Evolutionary conservation across 2,329 filamentous ascomycete species (phyloP), one percentile per base, ranked within the genome.

Genomic region (Fusarium euwallaceae): DNA sequence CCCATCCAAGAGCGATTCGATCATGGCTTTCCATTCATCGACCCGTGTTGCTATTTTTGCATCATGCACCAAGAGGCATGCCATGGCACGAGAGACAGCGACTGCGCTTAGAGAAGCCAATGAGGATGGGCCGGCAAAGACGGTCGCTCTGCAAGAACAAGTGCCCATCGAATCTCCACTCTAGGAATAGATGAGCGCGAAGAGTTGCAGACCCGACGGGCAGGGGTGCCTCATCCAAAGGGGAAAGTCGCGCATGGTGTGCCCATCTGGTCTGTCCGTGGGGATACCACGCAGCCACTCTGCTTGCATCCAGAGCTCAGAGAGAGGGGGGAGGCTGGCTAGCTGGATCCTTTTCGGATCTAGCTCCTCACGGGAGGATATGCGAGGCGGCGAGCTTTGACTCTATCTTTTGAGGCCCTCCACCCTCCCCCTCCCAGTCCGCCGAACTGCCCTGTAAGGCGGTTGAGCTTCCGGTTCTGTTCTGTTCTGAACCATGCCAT

Each of bases 101-200:
- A 76, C 79, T 87, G 86, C 85, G 86, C 86, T 87, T 86, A 86
- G 79, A 83, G 79, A 79, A 79, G 76, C 86, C 86, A 87, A 87
- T 87, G 80, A 83, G 80, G 78, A 75, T 76, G 79, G 79, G 72
- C 74, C 73, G 72, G 63, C 69, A 69, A 67, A 73, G 71, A 69
- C 75, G 68, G 77, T 73, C 79, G 67, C 72, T 73, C 68, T 76
- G 61, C 55, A 55, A 64, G 48, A 43, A 74, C 55, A 70, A 60
- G 70, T 73, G 71, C 61, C 67, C 73, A 71, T 72, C 64, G 51
- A 55, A 66, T 70, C 68, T 72, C 79, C 78, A 79, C 76, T 74
- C 78, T 75, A 70, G 79, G 75, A 80, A 78, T 79, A 79, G 76
- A 80, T 75, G 72, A 77, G 80, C 77, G 74, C 64, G 64, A 68